Evolutionary conservation across 768 basidiomycete genomes (phyloP), one percentile per base, ranked within the genome.

Genomic region (Podaxis sp.): DNA sequence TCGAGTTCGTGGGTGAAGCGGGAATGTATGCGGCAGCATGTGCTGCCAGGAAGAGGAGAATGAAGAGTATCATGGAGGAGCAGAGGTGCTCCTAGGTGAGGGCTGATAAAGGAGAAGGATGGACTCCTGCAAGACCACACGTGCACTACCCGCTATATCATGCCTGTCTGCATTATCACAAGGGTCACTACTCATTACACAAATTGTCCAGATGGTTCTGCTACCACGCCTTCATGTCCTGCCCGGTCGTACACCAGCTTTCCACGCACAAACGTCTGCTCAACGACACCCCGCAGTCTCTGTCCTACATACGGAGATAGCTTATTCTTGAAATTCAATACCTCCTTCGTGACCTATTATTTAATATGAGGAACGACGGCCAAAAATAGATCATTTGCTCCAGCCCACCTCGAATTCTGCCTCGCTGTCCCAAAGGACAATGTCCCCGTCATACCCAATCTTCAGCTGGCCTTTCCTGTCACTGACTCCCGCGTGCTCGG

Each of bases 271-370:
- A 83, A 91, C 0, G 92, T 93, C 72, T 87, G 77, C 61, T 84
- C 76, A 37, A 95, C 91, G n/a, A 76, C 76, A 0, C 96, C 96
- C 14, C 66, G 76, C 47, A 97, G 78, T 16, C 68, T 78, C 67
- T 83, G 76, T 4, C 94, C 95, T 65, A 91, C 83, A 70, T 95
- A 98, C 1, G 96, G 91, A 3, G 92, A 91, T 18, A 97, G 68
- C 73, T 95, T 95, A 76, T 98, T 98, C 79, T 93, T 97, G 82
- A 96, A 98, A 56, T 87, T 80, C 11, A 98, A 77, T 11, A 73
- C 68, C 7, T 89, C 87, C 68, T 82, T 82, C 27, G 86, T 87
- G 23, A 95, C 89, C 93, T 95, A 28, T 10, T 23, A 54, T 25
- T 21, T 6, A 62, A 5, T 18, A 62, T 18, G 1, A 53, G 38